These are phyloP conservation scores for Cercophora newfieldiana DNA, from an alignment of 495 filamentous ascomycete species.

Conservation along the genomic window DNA sequence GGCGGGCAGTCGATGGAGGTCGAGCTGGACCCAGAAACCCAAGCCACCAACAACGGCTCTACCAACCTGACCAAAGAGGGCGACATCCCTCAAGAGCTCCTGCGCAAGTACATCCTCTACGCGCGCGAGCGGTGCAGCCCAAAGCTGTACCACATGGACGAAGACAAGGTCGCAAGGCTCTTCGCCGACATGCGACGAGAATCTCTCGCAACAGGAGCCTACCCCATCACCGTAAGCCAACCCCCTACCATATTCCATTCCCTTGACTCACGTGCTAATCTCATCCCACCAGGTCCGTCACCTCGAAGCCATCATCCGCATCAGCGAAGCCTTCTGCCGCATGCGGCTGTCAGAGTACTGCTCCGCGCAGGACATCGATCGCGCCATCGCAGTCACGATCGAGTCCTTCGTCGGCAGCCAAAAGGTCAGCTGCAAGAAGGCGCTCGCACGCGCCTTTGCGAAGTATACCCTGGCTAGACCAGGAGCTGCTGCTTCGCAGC, in stretches of 20 bases:
- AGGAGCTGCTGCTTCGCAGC: slow-evolving; percentile 17
- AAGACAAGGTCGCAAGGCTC: slow-evolving; percentile 91
- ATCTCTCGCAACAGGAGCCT: slow-evolving; percentile 87
- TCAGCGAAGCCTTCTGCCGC: slow-evolving; percentile 87
- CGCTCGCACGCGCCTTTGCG: slow-evolving; percentile 91
- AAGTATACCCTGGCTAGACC: slow-evolving; percentile 73
- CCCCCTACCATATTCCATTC: background rate
- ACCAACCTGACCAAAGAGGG: slow-evolving; percentile 58
- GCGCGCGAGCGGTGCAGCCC: slow-evolving; percentile 87
- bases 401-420: slow-evolving; percentile 95
- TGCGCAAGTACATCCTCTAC: slow-evolving; percentile 97
- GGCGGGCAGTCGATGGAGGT: slow-evolving; percentile 60
- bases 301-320: slow-evolving; percentile 95
- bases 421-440: slow-evolving; percentile 98
- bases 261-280: slow-evolving; percentile 26
- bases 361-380: slow-evolving; percentile 84
- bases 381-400: slow-evolving; percentile 94
- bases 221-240: slow-evolving; percentile 88
- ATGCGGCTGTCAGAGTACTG: slow-evolving; percentile 96
- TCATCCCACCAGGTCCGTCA: slow-evolving; percentile 83
- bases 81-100: slow-evolving; percentile 86
- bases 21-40: slow-evolving; percentile 48
- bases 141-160: slow-evolving; percentile 96
- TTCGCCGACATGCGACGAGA: slow-evolving; percentile 97
- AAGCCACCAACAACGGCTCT: slow-evolving; percentile 12